A percentile compares a stretch with the other conserved stretches of the same genome.
phyloP scores from a whole-genome alignment of 768 basidiomycete species.

The Gloeopeniophorella convolvens region DNA sequence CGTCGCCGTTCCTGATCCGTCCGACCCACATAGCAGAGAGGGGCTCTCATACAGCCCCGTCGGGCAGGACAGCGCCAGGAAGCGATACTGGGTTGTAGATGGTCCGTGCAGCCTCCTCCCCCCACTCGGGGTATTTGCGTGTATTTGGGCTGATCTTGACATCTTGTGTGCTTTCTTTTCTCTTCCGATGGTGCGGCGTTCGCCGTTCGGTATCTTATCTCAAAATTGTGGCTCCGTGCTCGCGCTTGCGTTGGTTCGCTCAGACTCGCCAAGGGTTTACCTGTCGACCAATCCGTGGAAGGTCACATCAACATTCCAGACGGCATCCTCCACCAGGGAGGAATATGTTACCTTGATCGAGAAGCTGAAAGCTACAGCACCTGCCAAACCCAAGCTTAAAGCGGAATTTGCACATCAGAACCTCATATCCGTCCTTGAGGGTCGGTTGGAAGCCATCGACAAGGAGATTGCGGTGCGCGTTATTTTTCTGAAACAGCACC shows the following conservation, averaged over 20 bases:
- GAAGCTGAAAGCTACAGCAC: slow-evolving; percentile 46
- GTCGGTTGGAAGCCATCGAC: slow-evolving; percentile 58
- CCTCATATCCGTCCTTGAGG: slow-evolving; percentile 57
- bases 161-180: slow-evolving; percentile 33
- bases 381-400: slow-evolving; percentile 43
- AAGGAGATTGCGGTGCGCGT: slow-evolving; percentile 67
- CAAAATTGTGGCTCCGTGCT: slow-evolving; percentile 23
- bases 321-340: slow-evolving; percentile 61
- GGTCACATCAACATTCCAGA: slow-evolving; percentile 68
- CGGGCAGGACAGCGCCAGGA: slow-evolving; percentile 69
- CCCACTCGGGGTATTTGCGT: slow-evolving; percentile 49
- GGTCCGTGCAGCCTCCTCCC: slow-evolving; percentile 59
- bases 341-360: slow-evolving; percentile 67
- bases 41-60: slow-evolving; percentile 60
- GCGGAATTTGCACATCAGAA: slow-evolving; percentile 53
- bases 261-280: slow-evolving; percentile 83
- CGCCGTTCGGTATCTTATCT: slow-evolving; percentile 26
- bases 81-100: slow-evolving; percentile 83
- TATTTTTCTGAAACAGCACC: slow-evolving; percentile 24
- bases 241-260: slow-evolving; percentile 4
- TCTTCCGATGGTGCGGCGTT: slow-evolving; percentile 39
- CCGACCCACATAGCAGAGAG: slow-evolving; percentile 61
- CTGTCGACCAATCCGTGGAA: slow-evolving; percentile 89
- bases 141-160: slow-evolving; percentile 48
- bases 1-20: slow-evolving; percentile 44